Evolutionary conservation across 2,329 filamentous ascomycete genomes (phyloP), one percentile per base, ranked within the genome.

Genomic region (Alternaria dauci): DNA sequence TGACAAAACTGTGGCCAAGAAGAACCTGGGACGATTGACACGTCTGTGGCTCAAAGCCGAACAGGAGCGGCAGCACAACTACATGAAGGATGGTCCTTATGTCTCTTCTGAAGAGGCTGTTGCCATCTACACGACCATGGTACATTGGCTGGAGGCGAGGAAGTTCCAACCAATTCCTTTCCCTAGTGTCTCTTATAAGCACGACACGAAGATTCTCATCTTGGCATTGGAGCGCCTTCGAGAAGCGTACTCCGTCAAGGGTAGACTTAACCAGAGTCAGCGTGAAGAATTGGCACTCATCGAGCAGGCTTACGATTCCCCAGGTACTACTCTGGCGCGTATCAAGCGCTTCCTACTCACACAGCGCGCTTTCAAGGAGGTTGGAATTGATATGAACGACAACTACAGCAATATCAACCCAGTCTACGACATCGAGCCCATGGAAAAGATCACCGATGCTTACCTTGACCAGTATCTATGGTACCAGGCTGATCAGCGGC

Each of bases 321-420:
- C 96, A 2, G 95, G 95, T 61, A 99, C 95, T 1, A 98, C 95
- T 0, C 80, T 99, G 59, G 94, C 97, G 65, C 87, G 95, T 59
- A 99, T 99, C 82, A 99, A 99, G 85, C 91, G 95, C 50, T 98
- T 98, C 84, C 84, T 99, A 64, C 87, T 99, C 44, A 99, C 96
- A 0, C 95, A 99, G 77, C 89, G 95, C 78, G 95, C 96, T 1
- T 99, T 99, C 86, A 99, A 99, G 81, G 95, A 99, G 81, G 95
- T 99, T 44, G 95, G 94, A 56, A 99, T 99, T 69, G 95, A 99
- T 76, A 99, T 99, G 95, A 99, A 99, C 78, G 95, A 99, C 82
- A 99, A 99, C 76, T 99, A 99, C 82, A 98, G 89, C 84, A 94
- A 93, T 18, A 99, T 99, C 83, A 99, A 99, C 76, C 96, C 95